phyloP scores from a whole-genome alignment of 257 asterid species.

The Solanum paucissectum region DNA sequence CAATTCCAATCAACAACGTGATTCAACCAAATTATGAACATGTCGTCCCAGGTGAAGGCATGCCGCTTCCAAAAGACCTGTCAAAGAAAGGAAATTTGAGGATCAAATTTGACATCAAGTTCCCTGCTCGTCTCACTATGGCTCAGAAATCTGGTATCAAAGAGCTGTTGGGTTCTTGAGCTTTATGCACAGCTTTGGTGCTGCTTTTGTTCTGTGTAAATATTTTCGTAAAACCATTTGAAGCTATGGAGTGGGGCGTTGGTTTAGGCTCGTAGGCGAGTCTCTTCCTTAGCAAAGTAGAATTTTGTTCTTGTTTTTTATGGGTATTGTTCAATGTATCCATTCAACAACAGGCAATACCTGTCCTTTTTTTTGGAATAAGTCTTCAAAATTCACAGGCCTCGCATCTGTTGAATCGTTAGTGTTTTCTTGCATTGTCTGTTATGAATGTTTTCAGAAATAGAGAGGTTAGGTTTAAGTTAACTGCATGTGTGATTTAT shows the following conservation, averaged over 20 bases:
- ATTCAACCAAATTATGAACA: slow-evolving; percentile 29
- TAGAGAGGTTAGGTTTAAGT: neutral
- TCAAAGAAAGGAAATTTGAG: slow-evolving; percentile 29
- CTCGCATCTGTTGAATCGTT: neutral
- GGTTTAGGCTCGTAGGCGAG: neutral
- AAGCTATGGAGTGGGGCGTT: neutral
- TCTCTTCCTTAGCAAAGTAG: neutral
- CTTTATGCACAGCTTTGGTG: neutral
- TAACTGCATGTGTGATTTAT: neutral
- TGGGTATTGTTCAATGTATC: neutral
- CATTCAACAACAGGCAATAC: neutral
- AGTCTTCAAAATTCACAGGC: neutral
- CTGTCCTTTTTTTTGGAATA: neutral
- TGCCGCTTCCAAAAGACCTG: slow-evolving; percentile 31
- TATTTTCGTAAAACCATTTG: neutral
- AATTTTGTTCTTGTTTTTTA: neutral
- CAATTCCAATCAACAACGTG: slow-evolving; percentile 19
- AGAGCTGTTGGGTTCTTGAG: slow-evolving; percentile 24
- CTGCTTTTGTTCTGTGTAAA: neutral
- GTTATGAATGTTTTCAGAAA: neutral
- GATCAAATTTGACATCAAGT: slow-evolving; percentile 36
- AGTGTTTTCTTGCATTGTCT: neutral
- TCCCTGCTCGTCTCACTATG: slow-evolving; percentile 24
- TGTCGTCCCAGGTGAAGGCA: slow-evolving; percentile 30
- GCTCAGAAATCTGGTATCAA: slow-evolving; percentile 28